Evolutionary conservation across 2,329 filamentous ascomycete genomes (phyloP).

Genomic region (Phialemoniopsis sp.): DNA sequence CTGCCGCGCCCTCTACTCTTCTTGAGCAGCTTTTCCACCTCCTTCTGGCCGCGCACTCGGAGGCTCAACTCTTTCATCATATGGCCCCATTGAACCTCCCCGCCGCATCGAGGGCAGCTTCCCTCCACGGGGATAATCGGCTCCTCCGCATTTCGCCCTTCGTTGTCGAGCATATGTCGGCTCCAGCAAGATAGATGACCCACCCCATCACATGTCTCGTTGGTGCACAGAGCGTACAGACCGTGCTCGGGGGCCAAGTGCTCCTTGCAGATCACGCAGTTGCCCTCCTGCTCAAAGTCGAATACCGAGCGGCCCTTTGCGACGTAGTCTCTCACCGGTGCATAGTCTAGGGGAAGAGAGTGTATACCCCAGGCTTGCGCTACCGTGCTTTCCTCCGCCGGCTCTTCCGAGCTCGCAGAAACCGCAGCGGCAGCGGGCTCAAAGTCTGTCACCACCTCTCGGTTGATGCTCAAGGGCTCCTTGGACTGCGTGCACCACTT

Average conservation of each 20-base stretch:
- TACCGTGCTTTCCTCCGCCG: slow-evolving; percentile 1
- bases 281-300: slow-evolving; percentile 50
- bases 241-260: slow-evolving; percentile 41
- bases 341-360: slow-evolving; percentile 51
- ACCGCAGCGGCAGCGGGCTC: slow-evolving; percentile 13
- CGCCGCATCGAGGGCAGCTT: slow-evolving; percentile 65
- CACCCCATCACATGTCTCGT: slow-evolving; percentile 47
- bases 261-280: slow-evolving; percentile 48
- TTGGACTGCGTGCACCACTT: slow-evolving; percentile 47
- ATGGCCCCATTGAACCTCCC: slow-evolving; percentile 63
- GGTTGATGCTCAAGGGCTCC: slow-evolving; percentile 37
- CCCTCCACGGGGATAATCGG: slow-evolving; percentile 65
- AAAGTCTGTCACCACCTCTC: slow-evolving; percentile 57
- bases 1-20: slow-evolving; percentile 19
- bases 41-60: slow-evolving; percentile 64
- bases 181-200: slow-evolving; percentile 60
- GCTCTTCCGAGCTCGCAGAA: slow-evolving; percentile 1
- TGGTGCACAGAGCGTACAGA: slow-evolving; percentile 54
- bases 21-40: slow-evolving; percentile 66
- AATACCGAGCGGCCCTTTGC: slow-evolving; percentile 51
- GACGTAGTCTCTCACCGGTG: slow-evolving; percentile 46
- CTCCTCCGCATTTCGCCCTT: slow-evolving; percentile 21
- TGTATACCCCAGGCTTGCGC: slow-evolving; percentile 41
- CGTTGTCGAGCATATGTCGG: slow-evolving; percentile 38
- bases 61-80: slow-evolving; percentile 82